phyloP scores from a whole-genome alignment of 2,329 filamentous ascomycete species.

The Didymella glomerata region DNA sequence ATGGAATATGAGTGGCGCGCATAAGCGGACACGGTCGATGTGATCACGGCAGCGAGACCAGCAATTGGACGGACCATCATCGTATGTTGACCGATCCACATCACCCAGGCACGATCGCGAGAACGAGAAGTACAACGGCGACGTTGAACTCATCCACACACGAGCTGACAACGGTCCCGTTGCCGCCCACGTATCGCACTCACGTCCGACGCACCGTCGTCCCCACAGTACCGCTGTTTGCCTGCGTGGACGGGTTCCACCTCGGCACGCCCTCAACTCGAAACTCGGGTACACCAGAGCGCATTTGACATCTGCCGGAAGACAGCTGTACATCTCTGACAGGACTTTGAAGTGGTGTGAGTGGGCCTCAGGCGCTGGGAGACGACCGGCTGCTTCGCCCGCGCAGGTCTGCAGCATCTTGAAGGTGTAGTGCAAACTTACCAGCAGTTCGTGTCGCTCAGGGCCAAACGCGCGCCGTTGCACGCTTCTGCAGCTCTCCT shows the following conservation, averaged over 20 bases:
- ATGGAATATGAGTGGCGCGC: constrained; percentile 6
- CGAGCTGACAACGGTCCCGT: constrained; percentile 10
- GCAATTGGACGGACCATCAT: constrained; percentile 10
- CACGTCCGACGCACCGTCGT: constrained; percentile 9
- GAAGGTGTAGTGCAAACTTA: constrained; percentile 5
- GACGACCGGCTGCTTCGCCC: constrained; percentile 8
- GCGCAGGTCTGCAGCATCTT: background rate
- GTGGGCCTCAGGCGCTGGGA: background rate
- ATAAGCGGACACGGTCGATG: constrained; percentile 11
- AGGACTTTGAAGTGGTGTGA: constrained; percentile 1
- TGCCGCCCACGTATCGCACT: constrained; percentile 7
- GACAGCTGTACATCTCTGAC: background rate
- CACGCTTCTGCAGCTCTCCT: background rate
- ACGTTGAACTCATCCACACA: constrained; percentile 6
- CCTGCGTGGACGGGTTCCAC: constrained; percentile 9
- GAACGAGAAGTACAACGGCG: background rate
- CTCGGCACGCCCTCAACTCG: background rate
- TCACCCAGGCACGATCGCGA: constrained; percentile 1
- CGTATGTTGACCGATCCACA: background rate
- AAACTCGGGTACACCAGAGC: background rate
- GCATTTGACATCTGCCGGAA: background rate
- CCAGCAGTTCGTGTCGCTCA: background rate
- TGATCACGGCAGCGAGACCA: constrained; percentile 1
- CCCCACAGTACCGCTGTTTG: constrained; percentile 16
- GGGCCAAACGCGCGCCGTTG: constrained; percentile 2